A percentile compares a stretch with the other conserved stretches of the same genome.
Conservation (phyloP, 345 rosid species). For the Hypericum androsaemum region DNA sequence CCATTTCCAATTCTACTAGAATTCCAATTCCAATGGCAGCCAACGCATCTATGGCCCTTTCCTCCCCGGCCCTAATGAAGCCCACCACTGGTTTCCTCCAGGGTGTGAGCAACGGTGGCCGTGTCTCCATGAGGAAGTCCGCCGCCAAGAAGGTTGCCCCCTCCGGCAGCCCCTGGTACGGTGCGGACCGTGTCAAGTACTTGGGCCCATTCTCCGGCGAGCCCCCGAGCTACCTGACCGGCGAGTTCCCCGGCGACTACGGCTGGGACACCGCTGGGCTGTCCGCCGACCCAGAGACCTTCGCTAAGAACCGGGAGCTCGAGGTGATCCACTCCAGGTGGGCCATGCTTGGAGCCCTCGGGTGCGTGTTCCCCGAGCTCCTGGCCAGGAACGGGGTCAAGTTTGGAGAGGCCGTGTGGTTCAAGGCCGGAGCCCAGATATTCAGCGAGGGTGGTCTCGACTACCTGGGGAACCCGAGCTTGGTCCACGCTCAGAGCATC, state of each 20-base stretch:
- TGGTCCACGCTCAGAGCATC: conserved; percentile 73
- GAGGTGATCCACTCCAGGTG: conserved; percentile 75
- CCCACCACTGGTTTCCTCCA: conserved; percentile 33
- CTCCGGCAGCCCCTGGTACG: conserved; percentile 66
- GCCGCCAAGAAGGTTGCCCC: conserved; percentile 25
- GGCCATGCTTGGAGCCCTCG: conserved; percentile 80
- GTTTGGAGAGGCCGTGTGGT: conserved; percentile 76
- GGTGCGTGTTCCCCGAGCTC: conserved; percentile 74
- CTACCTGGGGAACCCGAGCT: conserved; percentile 77
- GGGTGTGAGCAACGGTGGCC: conserved; percentile 33
- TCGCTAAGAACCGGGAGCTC: conserved; percentile 83
- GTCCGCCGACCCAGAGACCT: conserved; percentile 81
- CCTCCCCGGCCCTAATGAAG: conserved; percentile 49
- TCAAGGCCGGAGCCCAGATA: conserved; percentile 80
- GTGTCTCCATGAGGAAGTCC: conserved; percentile 53
- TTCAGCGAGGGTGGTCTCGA: conserved; percentile 75
- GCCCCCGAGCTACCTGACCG: conserved; percentile 65
- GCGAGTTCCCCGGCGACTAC: conserved; percentile 68
- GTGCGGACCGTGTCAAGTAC: conserved; percentile 70
- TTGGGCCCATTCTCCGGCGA: conserved; percentile 60
- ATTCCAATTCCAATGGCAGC: conserved; percentile 35
- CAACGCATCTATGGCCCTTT: conserved; percentile 51
- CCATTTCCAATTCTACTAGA: not conserved
- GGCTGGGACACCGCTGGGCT: conserved; percentile 84
- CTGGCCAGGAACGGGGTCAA: conserved; percentile 65